Evolutionary conservation across 768 basidiomycete species (phyloP), one percentile per base, ranked within the genome.

Genomic region (Mrakia blollopis): DNA sequence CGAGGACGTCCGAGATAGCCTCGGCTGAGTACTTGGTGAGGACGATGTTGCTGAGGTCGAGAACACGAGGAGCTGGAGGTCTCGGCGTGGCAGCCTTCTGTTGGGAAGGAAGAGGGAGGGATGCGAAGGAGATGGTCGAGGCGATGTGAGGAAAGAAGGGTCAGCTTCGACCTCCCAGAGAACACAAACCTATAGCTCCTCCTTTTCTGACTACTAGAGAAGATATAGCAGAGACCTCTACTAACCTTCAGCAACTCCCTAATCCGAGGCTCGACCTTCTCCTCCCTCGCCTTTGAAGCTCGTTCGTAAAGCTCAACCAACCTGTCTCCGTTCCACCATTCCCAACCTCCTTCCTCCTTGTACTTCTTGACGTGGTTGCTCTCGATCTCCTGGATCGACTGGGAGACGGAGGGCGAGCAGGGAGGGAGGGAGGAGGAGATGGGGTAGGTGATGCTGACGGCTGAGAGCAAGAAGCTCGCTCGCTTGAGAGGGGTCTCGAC

Each of bases 401-500:
- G 16, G 16, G 68, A 41, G 0, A 73, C 72, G 41, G 32, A 25
- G 3, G 90, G 89, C 3, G 89, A 92, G 68, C 89, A 91, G 1
- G 95, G 95, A 10, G 96, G 92, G 72, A 91, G 91, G 23, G 89
- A 80, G 1, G 90, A 89, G 37, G 91, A 91, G 82, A 98, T 95
- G 0, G 94, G 94, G 83, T 98, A 98, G 44, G 94, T 89, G 32
- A 91, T 92, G 44, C 89, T 89, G 80, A 97, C 88, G 80, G 91
- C 88, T 0, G 92, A 92, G 18, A 97, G 85, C 79, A 96, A 92
- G 82, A 98, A 98, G 80, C 96, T 92, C 0, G 95, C 97, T 70
- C 92, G 85, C 81, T 92, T 93, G 79, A 96, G 86, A 16, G 92
- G 72, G 2, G 73, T 67, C 14, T 57, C n/a, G 37, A 54, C 67